Conservation (phyloP, 306 rosid species). For the Cucumis cinereus region DNA sequence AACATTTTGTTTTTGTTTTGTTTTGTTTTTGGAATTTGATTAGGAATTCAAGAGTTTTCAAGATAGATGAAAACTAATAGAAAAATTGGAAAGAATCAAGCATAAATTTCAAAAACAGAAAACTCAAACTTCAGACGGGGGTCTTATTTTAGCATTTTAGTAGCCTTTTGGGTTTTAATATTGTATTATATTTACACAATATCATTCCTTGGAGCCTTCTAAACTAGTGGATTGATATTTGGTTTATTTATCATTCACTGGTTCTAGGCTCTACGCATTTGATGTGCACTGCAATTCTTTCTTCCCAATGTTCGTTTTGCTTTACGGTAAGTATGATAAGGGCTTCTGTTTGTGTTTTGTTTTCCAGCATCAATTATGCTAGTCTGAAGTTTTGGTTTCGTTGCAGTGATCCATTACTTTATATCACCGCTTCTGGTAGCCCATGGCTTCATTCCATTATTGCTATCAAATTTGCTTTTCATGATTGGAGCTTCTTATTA, state of each 20-base stretch:
- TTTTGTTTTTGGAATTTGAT: too few species aligned
- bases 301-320: constrained; percentile 93
- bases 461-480: constrained; percentile 89
- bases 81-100: too few species aligned
- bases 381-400: constrained; percentile 22
- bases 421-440: constrained; percentile 88
- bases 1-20: too few species aligned
- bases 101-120: too few species aligned
- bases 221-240: neutral
- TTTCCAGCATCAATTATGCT: constrained; percentile 3
- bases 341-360: neutral
- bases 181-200: neutral
- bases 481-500: constrained; percentile 93
- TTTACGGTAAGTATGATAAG: constrained; percentile 48
- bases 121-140: too few species aligned
- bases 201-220: neutral
- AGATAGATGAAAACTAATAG: too few species aligned
- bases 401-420: constrained; percentile 94
- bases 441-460: constrained; percentile 81
- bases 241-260: constrained; percentile 5
- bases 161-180: neutral
- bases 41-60: too few species aligned
- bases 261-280: constrained; percentile 88
- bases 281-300: constrained; percentile 99
- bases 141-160: too few species aligned